Evolutionary conservation across 2,329 filamentous ascomycete genomes (phyloP), one percentile per base, ranked within the genome.

Genomic region (Bipolaris gigantea): DNA sequence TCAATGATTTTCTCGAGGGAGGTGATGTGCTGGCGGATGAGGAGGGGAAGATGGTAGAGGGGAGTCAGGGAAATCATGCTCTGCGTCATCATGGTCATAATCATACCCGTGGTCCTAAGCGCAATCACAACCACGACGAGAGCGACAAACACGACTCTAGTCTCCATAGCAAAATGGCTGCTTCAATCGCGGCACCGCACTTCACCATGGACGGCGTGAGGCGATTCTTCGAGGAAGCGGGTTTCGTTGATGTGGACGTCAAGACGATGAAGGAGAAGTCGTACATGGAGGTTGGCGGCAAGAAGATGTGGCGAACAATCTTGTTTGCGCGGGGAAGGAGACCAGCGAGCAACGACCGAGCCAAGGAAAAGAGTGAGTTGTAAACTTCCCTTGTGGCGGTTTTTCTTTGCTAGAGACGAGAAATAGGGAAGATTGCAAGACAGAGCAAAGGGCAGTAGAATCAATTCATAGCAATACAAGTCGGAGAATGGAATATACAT

Each of bases 1-100:
- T 92, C 50, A 76, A 88, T 41, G 89, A 92, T 66, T 86, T 91
- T 55, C 65, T 88, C 16, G 77, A 84, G 8, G 83, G 87, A 60
- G 78, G 65, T 1, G 72, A 73, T 58, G 2, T 66, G 6, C 46
- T 62, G 41, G 68, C 58, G 16, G 69, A 64, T 49, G 69, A 69
- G 38, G 32, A 70, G 2, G 70, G 69, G 0, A 48, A 60, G 11
- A 60, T 56, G 39, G 57, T 62, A 18, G 60, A 53, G 32, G 67
- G 51, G 19, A 72, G 50, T 8, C 59, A 64, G 25, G 69, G 69
- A 0, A 66, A 66, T 49, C 64, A 65, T 56, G 59, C 55, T 10
- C 48, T 59, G 18, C 65, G 69, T 51, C 18, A 45, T 1, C 66
- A 72, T 48, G 40, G 38, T 0, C 67, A 75, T 54, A 52, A 34